Evolutionary conservation across 805 yeast species (phyloP).

Genomic region (Metschnikowia cubensis): DNA sequence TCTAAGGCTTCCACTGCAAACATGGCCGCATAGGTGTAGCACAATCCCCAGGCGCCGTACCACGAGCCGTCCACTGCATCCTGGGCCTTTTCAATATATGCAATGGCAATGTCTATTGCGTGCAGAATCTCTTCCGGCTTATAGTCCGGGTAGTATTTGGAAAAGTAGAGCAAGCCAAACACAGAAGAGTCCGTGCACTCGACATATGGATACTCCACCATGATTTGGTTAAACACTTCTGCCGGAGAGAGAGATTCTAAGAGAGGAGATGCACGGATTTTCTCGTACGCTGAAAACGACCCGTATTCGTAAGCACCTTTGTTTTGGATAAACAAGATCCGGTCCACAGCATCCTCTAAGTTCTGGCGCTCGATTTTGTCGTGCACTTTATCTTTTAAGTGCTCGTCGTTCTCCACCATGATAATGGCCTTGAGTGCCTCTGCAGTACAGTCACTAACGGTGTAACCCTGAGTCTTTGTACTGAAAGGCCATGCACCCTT

Average conservation of each 20-base stretch:
- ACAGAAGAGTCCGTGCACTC: conserved; percentile 97
- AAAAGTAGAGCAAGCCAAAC: conserved; percentile 78
- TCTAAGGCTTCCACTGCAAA: conserved; percentile 92
- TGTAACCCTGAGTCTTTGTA: conserved; percentile 92
- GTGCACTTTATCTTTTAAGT: conserved; percentile 27
- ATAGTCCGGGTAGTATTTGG: conserved; percentile 58
- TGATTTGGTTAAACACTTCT: conserved; percentile 94
- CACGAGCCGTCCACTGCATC: conserved; percentile 76
- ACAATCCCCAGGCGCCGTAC: conserved; percentile 99
- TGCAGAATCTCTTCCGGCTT: conserved; percentile 57
- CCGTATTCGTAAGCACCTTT: conserved; percentile 77
- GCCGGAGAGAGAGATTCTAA: conserved; percentile 88
- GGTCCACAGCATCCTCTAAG: conserved; percentile 69
- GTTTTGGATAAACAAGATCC: conserved; percentile 73
- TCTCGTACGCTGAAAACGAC: conserved; percentile 89
- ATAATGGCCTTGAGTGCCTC: conserved; percentile 91
- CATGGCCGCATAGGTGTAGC: conserved; percentile 95
- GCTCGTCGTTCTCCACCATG: conserved; percentile 74
- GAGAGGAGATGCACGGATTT: conserved; percentile 71
- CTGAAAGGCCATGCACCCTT: conserved; percentile 96
- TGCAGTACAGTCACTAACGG: conserved; percentile 96
- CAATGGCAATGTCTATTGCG: conserved; percentile 72
- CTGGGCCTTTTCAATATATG: conserved; percentile 68
- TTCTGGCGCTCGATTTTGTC: conserved; percentile 52
- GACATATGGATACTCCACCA: conserved; percentile 98